Evolutionary conservation across 352 stramenopile genomes (phyloP).

Genomic region (Globisporangium barbulae): DNA sequence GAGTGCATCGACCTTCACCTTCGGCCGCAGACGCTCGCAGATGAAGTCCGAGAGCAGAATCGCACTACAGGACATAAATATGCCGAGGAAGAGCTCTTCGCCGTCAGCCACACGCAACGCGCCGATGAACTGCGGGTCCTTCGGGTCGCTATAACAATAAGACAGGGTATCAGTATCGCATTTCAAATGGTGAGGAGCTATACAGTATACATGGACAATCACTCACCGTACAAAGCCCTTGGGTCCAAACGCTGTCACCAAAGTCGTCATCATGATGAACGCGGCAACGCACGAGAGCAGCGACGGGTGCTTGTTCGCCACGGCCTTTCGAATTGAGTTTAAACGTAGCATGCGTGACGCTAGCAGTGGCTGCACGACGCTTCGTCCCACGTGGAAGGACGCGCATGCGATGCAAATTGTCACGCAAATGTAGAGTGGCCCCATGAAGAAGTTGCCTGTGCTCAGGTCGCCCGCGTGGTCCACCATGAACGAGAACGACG

Average conservation of each 20-base stretch:
- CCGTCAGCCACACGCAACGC: constrained; percentile 52
- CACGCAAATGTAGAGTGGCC: constrained; percentile 57
- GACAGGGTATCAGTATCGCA: not conserved
- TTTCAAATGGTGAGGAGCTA: not conserved
- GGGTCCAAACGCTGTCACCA: constrained; percentile 44
- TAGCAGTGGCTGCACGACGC: constrained; percentile 19
- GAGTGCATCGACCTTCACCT: constrained; percentile 2
- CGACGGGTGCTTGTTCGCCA: constrained; percentile 29
- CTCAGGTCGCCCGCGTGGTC: constrained; percentile 82
- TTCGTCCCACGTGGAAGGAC: constrained; percentile 53
- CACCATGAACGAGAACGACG: constrained; percentile 87
- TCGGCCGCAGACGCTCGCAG: constrained; percentile 20
- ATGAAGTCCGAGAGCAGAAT: constrained; percentile 55
- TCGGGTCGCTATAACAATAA: constrained; percentile 50
- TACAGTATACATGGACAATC: not conserved
- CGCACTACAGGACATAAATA: constrained; percentile 70
- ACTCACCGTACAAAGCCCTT: constrained; percentile 63
- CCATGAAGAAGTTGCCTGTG: constrained; percentile 26
- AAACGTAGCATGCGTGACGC: constrained; percentile 13
- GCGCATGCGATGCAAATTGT: constrained; percentile 50
- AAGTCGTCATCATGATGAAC: constrained; percentile 39
- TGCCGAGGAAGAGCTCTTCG: constrained; percentile 66
- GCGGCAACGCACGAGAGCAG: constrained; percentile 25
- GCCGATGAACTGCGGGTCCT: constrained; percentile 75
- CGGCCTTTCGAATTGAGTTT: constrained; percentile 12